phyloP scores from a whole-genome alignment of 352 stramenopile genomes.

The Pythium graminicola region DNA sequence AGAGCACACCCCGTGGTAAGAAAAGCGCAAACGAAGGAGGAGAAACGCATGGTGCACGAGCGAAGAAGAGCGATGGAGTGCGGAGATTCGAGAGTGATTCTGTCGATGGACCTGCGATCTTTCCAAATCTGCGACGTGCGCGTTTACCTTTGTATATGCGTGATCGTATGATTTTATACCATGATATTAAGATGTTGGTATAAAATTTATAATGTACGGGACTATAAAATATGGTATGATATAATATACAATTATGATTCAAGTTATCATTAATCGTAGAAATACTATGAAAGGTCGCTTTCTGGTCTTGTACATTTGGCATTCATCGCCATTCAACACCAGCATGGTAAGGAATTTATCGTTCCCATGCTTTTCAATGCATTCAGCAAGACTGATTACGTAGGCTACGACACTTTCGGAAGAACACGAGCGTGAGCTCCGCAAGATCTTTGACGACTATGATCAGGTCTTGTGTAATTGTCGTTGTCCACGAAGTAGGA shows the following conservation, averaged over 20 bases:
- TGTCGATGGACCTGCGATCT: constrained; percentile 2
- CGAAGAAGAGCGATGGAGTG: neutral
- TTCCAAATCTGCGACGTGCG: constrained; percentile 22
- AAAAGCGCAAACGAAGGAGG: neutral
- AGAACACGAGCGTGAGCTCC: constrained; percentile 61
- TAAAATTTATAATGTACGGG: neutral
- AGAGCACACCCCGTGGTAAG: neutral
- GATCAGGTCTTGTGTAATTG: constrained; percentile 35
- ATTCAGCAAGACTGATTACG: too few relatives aligned
- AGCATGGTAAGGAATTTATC: neutral
- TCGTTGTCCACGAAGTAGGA: neutral
- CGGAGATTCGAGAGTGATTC: constrained; percentile 11
- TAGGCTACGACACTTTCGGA: constrained; percentile 49
- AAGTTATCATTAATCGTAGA: neutral
- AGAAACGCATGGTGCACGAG: neutral
- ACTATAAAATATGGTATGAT: too few relatives aligned
- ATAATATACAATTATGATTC: neutral
- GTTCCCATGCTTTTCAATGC: too few relatives aligned
- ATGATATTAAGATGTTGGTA: neutral
- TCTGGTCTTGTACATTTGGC: neutral
- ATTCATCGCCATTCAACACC: neutral
- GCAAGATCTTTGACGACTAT: constrained; percentile 75
- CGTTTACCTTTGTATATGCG: neutral
- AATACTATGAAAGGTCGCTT: constrained; percentile 1
- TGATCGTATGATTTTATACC: neutral